Conservation (phyloP, 768 basidiomycete species). For the Termitomyces sp. region DNA sequence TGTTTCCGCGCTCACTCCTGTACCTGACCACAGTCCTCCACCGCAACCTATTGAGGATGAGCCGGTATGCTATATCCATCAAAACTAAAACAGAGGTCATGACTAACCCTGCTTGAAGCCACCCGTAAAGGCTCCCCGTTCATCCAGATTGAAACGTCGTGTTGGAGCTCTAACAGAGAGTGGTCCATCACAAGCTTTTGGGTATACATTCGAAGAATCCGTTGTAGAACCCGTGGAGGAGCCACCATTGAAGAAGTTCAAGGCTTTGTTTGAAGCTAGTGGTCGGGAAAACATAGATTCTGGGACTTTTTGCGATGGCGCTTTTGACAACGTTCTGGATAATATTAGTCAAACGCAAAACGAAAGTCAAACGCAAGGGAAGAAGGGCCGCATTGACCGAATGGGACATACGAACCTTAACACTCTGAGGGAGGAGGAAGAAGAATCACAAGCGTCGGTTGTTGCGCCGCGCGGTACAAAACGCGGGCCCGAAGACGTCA, state of each 20-base stretch:
- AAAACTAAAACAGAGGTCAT: background rate
- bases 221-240: constrained; percentile 22
- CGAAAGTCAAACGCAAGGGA: constrained; percentile 23
- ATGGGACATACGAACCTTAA: constrained; percentile 14
- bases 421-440: constrained; percentile 47
- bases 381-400: constrained; percentile 12
- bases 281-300: constrained; percentile 34
- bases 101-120: constrained; percentile 21
- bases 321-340: constrained; percentile 8
- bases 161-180: constrained; percentile 26
- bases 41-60: constrained; percentile 14
- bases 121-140: constrained; percentile 29
- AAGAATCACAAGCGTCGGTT: constrained; percentile 34
- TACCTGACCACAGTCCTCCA: constrained; percentile 12
- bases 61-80: constrained; percentile 11
- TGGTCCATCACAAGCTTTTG: constrained; percentile 14
- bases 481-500: constrained; percentile 30
- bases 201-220: constrained; percentile 19
- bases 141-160: constrained; percentile 50
- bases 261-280: constrained; percentile 62
- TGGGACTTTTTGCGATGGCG: constrained; percentile 13
- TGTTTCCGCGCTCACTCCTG: constrained; percentile 6
- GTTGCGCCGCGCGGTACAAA: constrained; percentile 25
- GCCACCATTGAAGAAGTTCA: constrained; percentile 65
- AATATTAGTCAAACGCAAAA: constrained; percentile 28